Evolutionary conservation across 139 green algal genomes (phyloP).

Genomic region (Closterium sp.): DNA sequence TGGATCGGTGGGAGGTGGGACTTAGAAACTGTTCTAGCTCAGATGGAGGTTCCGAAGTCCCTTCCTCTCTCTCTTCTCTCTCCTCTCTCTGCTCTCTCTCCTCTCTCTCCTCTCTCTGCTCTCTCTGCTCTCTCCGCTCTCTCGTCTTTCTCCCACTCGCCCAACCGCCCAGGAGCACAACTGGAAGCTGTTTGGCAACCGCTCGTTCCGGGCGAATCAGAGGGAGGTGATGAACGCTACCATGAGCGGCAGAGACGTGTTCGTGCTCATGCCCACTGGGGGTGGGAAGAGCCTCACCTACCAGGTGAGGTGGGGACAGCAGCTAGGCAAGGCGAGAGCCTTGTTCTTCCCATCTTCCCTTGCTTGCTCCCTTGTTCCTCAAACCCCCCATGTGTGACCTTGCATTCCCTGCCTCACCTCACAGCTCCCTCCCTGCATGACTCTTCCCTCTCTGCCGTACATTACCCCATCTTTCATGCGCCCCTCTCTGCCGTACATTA

Average conservation of each 20-base stretch:
- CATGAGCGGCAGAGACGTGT: constrained; percentile 68
- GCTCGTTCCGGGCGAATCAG: constrained; percentile 72
- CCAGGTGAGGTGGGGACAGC: constrained; percentile 36
- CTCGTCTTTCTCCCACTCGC: background rate
- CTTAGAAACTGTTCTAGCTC: no score
- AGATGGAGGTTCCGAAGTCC: background rate
- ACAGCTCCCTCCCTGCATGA: no score
- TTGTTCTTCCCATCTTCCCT: no score
- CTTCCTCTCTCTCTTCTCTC: background rate
- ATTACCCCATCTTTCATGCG: no score
- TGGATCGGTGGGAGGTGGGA: no score
- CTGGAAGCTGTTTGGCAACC: constrained; percentile 68
- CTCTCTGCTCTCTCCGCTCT: background rate
- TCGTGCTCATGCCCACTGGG: constrained; percentile 84
- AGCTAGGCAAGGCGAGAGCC: no score
- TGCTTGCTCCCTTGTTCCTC: no score
- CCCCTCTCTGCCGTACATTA: no score
- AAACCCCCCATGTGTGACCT: no score
- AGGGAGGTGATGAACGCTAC: constrained; percentile 75
- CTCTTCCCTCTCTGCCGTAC: no score
- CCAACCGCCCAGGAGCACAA: constrained; percentile 27
- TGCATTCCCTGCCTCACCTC: no score
- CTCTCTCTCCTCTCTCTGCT: background rate
- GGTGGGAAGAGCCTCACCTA: constrained; percentile 84
- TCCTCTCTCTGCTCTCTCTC: background rate